Evolutionary conservation across 208 protist genomes (phyloP).

Genomic region (Leishmania turanica): DNA sequence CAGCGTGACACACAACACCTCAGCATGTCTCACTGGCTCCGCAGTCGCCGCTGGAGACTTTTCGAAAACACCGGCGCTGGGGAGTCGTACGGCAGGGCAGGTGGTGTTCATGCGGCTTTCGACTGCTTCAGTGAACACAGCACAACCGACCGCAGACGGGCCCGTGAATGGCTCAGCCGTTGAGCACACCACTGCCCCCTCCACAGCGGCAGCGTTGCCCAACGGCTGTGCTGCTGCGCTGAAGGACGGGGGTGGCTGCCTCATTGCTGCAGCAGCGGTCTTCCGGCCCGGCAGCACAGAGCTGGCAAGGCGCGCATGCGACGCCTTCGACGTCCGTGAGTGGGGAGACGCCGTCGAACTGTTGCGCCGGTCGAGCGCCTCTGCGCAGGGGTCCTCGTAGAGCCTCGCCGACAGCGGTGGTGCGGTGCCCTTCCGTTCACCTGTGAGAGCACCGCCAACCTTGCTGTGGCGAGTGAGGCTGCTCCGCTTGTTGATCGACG

Average conservation of each 20-base stretch:
- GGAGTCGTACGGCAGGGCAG: too few species aligned
- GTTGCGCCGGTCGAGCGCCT: background rate
- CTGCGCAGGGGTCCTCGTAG: background rate
- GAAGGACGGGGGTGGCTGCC: background rate
- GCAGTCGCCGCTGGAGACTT: background rate
- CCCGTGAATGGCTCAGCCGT: background rate
- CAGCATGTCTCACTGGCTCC: background rate
- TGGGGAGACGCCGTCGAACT: background rate
- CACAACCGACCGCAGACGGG: background rate
- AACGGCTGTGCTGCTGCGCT: background rate
- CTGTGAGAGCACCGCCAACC: background rate
- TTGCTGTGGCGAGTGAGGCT: background rate
- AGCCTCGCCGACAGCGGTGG: background rate
- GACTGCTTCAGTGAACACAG: background rate
- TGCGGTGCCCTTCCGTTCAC: background rate
- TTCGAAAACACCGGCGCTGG: background rate
- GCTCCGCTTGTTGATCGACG: background rate
- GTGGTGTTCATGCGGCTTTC: background rate
- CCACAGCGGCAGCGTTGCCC: background rate
- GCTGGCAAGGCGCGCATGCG: background rate
- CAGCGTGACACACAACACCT: conserved; percentile 11
- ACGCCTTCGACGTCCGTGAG: background rate
- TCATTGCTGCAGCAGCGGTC: background rate
- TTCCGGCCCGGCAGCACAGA: background rate
- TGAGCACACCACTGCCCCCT: background rate